phyloP scores from a whole-genome alignment of 495 filamentous ascomycete genomes.

The Chaetomidium leptoderma region DNA sequence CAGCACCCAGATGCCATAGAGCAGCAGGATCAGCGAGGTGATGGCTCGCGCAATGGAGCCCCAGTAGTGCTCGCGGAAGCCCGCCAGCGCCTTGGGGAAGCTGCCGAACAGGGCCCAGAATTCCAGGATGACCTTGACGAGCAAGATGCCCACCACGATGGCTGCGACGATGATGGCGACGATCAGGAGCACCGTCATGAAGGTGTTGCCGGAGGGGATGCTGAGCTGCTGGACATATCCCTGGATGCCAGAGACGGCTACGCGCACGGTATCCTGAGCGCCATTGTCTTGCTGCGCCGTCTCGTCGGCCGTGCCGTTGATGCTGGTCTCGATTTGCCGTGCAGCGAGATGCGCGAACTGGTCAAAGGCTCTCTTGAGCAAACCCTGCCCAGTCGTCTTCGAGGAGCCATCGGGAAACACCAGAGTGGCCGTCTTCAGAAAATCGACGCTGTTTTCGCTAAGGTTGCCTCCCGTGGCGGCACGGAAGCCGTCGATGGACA shows the following conservation, averaged over 20 bases:
- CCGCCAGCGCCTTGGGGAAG: slow-evolving; percentile 74
- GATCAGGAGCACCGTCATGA: slow-evolving; percentile 90
- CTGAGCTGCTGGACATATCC: slow-evolving; percentile 70
- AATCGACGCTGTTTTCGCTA: slow-evolving; percentile 70
- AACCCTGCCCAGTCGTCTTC: slow-evolving; percentile 32
- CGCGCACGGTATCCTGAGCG: slow-evolving; percentile 25
- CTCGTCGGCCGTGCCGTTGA: slow-evolving; percentile 37
- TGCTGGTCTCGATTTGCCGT: slow-evolving; percentile 48
- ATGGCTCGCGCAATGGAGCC: slow-evolving; percentile 81
- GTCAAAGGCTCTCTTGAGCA: slow-evolving; percentile 54
- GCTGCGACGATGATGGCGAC: slow-evolving; percentile 82
- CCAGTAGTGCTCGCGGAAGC: slow-evolving; percentile 96
- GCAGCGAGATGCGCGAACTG: slow-evolving; percentile 45
- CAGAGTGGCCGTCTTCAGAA: slow-evolving; percentile 67
- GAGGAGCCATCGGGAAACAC: slow-evolving; percentile 54
- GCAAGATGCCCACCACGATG: slow-evolving; percentile 79
- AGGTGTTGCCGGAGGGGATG: slow-evolving; percentile 85
- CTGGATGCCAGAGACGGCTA: slow-evolving; percentile 63
- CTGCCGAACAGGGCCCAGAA: slow-evolving; percentile 83
- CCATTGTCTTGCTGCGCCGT: slow-evolving; percentile 27
- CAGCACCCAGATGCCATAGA: slow-evolving; percentile 93
- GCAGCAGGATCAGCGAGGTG: slow-evolving; percentile 80
- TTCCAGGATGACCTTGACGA: slow-evolving; percentile 91
- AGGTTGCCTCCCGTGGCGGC: slow-evolving; percentile 78
- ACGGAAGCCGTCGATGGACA: slow-evolving; percentile 82